These are phyloP conservation scores for Catharanthus roseus DNA, from an alignment of 257 asterid genomes.

Conservation along the genomic window DNA sequence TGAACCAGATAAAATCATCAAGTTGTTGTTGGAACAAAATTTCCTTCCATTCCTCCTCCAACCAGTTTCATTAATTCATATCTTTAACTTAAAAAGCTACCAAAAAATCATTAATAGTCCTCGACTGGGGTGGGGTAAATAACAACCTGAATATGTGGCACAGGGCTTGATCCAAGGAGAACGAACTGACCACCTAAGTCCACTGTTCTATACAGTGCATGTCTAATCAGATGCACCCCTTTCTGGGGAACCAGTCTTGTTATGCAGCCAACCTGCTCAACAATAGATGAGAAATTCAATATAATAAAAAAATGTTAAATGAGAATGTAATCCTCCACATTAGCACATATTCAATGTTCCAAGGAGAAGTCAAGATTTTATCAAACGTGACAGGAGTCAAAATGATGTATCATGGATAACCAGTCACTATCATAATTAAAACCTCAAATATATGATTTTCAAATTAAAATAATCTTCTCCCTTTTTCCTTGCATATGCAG, in stretches of 20 bases:
- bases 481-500: neutral
- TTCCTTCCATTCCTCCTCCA: neutral
- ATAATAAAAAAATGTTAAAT: neutral
- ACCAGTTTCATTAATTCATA: neutral
- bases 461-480: no score
- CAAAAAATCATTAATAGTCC: neutral
- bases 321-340: neutral
- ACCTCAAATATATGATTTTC: no score
- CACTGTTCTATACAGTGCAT: conserved; percentile 79
- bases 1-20: neutral
- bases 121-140: conserved; percentile 17
- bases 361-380: neutral
- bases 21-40: neutral
- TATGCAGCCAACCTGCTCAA: conserved; percentile 81
- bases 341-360: neutral
- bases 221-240: conserved; percentile 94
- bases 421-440: neutral
- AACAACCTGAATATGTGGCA: conserved; percentile 74
- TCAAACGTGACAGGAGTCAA: neutral
- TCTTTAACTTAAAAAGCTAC: neutral
- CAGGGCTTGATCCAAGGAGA: conserved; percentile 98
- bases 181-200: conserved; percentile 94
- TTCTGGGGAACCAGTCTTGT: conserved; percentile 98
- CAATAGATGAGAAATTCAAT: conserved; percentile 3
- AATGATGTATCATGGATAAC: neutral